A percentile compares a stretch with the other conserved stretches of the same genome.
Evolutionary conservation across 1,284 basidiomycete species (phyloP).

Genomic region (Puccinia horiana): DNA sequence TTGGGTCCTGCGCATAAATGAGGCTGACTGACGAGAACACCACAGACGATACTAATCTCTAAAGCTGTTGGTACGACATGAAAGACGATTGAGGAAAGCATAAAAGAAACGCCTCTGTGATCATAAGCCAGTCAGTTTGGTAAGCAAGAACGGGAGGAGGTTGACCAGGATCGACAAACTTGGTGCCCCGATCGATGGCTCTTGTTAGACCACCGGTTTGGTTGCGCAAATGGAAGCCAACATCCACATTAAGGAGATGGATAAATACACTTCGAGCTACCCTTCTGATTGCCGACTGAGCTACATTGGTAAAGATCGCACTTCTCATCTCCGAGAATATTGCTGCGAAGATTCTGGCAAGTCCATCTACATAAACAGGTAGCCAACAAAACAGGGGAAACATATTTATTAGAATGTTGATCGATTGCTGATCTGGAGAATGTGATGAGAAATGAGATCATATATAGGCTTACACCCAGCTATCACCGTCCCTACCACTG

Average conservation of each 20-base stretch:
- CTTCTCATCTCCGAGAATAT: constrained; percentile 45
- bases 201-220: constrained; percentile 47
- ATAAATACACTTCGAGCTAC: constrained; percentile 44
- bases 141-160: background rate
- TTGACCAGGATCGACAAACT: constrained; percentile 19
- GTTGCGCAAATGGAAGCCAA: constrained; percentile 44
- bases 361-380: constrained; percentile 45
- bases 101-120: constrained; percentile 44
- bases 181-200: constrained; percentile 49
- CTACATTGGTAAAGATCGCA: constrained; percentile 49
- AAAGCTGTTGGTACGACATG: constrained; percentile 49
- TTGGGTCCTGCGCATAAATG: background rate
- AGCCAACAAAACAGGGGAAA: background rate
- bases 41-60: constrained; percentile 49
- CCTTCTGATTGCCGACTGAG: constrained; percentile 49
- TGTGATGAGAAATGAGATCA: constrained; percentile 17
- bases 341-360: constrained; percentile 39
- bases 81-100: constrained; percentile 49
- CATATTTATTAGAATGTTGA: background rate
- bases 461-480: constrained; percentile 35
- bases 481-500: constrained; percentile 44
- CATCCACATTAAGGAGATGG: constrained; percentile 47
- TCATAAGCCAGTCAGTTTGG: background rate
- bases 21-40: constrained; percentile 33
- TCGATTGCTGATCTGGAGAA: background rate